Evolutionary conservation across 179 eudicot species (phyloP).

Genomic region (Drosera spatulata): DNA sequence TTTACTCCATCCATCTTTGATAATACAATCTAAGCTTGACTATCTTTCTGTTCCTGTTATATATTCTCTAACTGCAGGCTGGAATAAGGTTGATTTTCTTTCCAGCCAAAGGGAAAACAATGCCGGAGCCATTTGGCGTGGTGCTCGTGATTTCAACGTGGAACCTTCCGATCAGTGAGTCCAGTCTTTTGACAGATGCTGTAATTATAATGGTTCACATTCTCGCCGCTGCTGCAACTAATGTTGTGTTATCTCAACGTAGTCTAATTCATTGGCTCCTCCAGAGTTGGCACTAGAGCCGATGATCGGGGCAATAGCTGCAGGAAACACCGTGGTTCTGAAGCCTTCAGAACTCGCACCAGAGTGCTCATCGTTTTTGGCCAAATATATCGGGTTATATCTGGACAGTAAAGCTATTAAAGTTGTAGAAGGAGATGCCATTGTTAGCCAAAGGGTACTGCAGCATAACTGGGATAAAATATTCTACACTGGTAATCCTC

Average conservation of each 20-base stretch:
- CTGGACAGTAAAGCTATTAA: conserved; percentile 57
- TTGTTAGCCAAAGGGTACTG: conserved; percentile 37
- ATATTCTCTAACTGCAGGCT: conserved; percentile 29
- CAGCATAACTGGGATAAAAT: conserved; percentile 87
- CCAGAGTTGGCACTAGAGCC: conserved; percentile 78
- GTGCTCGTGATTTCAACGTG: conserved; percentile 71
- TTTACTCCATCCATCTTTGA: not conserved
- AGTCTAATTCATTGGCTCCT: not conserved
- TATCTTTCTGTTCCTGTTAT: not conserved
- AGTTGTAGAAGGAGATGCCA: conserved; percentile 67
- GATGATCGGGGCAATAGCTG: conserved; percentile 82
- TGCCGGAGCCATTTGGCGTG: conserved; percentile 77
- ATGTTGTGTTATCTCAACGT: not conserved
- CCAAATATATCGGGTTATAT: conserved; percentile 46
- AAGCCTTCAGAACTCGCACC: conserved; percentile 83
- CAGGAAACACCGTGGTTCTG: conserved; percentile 69
- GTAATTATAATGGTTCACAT: too few species aligned
- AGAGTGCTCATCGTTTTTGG: conserved; percentile 65
- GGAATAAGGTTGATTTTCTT: conserved; percentile 41
- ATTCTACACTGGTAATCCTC: conserved; percentile 67
- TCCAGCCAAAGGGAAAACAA: conserved; percentile 61
- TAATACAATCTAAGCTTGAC: too few species aligned
- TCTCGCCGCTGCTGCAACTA: too few species aligned
- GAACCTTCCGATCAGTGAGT: conserved; percentile 84
- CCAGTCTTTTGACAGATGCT: not conserved